A percentile compares a stretch with the other conserved stretches of the same genome.
Evolutionary conservation across 148 eudicot genomes (phyloP).

Genomic region (Chenopodium album): DNA sequence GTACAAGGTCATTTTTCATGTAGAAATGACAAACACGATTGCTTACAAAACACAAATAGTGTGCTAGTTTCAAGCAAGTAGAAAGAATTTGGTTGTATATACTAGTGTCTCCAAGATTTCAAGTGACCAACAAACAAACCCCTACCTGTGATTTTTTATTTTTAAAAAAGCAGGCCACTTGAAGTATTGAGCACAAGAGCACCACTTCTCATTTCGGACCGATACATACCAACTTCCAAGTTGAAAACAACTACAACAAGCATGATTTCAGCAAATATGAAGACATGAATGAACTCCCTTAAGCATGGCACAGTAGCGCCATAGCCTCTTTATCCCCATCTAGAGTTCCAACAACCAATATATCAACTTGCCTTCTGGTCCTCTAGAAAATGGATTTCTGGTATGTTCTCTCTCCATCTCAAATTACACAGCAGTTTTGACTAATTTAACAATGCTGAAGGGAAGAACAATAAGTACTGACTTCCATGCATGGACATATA

Average conservation of each 20-base stretch:
- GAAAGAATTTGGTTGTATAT: no score
- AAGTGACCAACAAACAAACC: no score
- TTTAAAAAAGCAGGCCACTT: not conserved
- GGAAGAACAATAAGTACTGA: not conserved
- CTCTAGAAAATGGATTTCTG: not conserved
- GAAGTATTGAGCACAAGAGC: not conserved
- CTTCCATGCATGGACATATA: not conserved
- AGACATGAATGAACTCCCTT: not conserved
- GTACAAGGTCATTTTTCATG: no score
- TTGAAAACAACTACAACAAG: not conserved
- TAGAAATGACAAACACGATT: no score
- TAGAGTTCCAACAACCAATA: not conserved
- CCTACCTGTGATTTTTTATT: no score
- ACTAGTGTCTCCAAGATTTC: no score
- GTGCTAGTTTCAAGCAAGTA: no score
- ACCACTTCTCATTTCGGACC: not conserved
- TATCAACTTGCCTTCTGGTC: not conserved
- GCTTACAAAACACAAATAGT: no score
- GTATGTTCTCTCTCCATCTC: not conserved
- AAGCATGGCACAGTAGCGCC: not conserved
- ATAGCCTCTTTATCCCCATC: not conserved
- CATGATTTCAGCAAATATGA: not conserved
- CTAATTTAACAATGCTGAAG: not conserved
- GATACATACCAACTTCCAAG: not conserved
- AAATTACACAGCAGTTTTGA: not conserved